Evolutionary conservation across 345 rosid species (phyloP).

Genomic region (Hibiscus tridactylites): DNA sequence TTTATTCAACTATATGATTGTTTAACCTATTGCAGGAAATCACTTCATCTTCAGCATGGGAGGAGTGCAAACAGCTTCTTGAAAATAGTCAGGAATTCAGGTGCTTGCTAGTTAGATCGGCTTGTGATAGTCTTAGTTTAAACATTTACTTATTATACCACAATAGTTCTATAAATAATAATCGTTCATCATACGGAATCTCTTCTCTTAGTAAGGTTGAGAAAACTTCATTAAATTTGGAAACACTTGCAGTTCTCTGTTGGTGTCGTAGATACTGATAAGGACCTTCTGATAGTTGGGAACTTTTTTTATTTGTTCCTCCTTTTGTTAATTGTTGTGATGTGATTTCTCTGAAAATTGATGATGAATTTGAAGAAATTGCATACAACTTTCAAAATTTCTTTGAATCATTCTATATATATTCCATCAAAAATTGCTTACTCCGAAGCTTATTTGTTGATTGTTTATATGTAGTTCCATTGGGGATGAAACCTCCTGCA

Average conservation of each 20-base stretch:
- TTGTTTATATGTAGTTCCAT: constrained; percentile 44
- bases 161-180: constrained; percentile 3
- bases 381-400: neutral
- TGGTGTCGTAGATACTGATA: neutral
- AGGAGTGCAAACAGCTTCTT: constrained; percentile 50
- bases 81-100: constrained; percentile 75
- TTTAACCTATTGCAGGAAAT: constrained; percentile 50
- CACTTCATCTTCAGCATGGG: constrained; percentile 78
- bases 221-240: neutral
- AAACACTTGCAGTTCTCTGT: neutral
- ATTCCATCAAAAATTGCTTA: neutral
- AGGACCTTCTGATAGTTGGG: neutral
- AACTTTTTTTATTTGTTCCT: neutral
- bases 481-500: constrained; percentile 61
- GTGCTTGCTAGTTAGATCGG: constrained; percentile 29
- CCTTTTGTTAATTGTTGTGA: neutral
- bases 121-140: neutral
- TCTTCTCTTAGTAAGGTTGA: neutral
- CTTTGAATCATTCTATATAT: constrained; percentile 1
- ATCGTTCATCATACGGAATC: neutral
- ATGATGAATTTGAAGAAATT: neutral
- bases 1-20: constrained; percentile 16
- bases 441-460: constrained; percentile 6
- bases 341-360: neutral
- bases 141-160: neutral